Conservation (phyloP, 1,284 basidiomycete species). For the Earliella scabrosa region DNA sequence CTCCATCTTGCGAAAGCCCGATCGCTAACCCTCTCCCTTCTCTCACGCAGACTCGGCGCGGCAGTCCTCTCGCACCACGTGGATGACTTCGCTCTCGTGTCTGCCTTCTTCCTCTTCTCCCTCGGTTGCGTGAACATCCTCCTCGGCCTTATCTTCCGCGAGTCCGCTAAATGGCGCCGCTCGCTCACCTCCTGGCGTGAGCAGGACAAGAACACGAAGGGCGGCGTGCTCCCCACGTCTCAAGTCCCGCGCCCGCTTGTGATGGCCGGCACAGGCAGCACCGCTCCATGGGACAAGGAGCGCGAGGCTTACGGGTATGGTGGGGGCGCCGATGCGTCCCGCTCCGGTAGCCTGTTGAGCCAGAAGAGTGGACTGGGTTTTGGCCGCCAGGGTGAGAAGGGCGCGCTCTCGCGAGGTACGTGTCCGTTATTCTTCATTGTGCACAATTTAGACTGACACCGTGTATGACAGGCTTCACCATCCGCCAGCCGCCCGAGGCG, state of each 20-base stretch:
- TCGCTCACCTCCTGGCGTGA: slow-evolving; percentile 68
- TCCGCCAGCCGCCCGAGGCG: slow-evolving; percentile 60
- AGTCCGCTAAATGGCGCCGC: slow-evolving; percentile 62
- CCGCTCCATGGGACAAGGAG: slow-evolving; percentile 21
- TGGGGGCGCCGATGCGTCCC: slow-evolving; percentile 45
- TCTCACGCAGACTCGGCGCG: slow-evolving; percentile 61
- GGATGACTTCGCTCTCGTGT: slow-evolving; percentile 84
- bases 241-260: slow-evolving; percentile 45
- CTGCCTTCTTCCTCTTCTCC: slow-evolving; percentile 85
- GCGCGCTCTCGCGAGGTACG: slow-evolving; percentile 62
- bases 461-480: slow-evolving; percentile 46
- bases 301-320: slow-evolving; percentile 39
- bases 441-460: neutral
- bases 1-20: neutral
- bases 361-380: slow-evolving; percentile 65
- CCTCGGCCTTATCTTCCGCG: slow-evolving; percentile 75
- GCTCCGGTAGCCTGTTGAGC: slow-evolving; percentile 32
- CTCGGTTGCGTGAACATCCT: slow-evolving; percentile 85
- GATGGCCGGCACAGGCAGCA: slow-evolving; percentile 30
- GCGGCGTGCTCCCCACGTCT: slow-evolving; percentile 57
- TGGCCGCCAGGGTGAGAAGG: slow-evolving; percentile 78
- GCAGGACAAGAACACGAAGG: slow-evolving; percentile 45
- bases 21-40: neutral
- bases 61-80: slow-evolving; percentile 85
- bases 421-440: neutral